Evolutionary conservation across 2,329 filamentous ascomycete species (phyloP).

Genomic region (Aspergillus transmontanensis): DNA sequence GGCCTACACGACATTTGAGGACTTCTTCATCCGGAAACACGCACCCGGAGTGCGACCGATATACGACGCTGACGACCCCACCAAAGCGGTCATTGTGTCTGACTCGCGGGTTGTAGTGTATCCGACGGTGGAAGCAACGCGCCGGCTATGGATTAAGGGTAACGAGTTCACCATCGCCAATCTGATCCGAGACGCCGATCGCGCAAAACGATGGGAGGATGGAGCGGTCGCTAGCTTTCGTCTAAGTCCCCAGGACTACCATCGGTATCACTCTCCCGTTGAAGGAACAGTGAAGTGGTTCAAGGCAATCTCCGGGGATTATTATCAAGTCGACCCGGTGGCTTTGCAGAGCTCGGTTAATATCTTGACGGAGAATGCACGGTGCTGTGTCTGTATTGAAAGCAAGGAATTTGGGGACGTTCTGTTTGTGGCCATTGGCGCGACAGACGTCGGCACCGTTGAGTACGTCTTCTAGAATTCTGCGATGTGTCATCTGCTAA

Average conservation of each 20-base stretch:
- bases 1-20: conserved; percentile 40
- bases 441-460: conserved; percentile 44
- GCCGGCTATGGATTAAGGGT: conserved; percentile 48
- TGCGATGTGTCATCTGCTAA: background rate
- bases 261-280: conserved; percentile 50
- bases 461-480: conserved; percentile 29
- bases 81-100: conserved; percentile 35
- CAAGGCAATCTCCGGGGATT: conserved; percentile 45
- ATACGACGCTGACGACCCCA: conserved; percentile 29
- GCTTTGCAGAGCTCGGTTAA: conserved; percentile 37
- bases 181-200: conserved; percentile 41
- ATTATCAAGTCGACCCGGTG: conserved; percentile 48
- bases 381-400: conserved; percentile 41
- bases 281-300: conserved; percentile 41
- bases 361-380: conserved; percentile 43
- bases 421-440: conserved; percentile 47
- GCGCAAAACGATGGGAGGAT: conserved; percentile 18
- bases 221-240: conserved; percentile 46
- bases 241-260: conserved; percentile 50
- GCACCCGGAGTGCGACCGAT: conserved; percentile 37
- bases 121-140: conserved; percentile 34
- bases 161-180: conserved; percentile 46
- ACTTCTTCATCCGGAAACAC: conserved; percentile 44
- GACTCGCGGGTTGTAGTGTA: conserved; percentile 44
- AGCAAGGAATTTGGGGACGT: conserved; percentile 45